Evolutionary conservation across 805 yeast genomes (phyloP).

Genomic region (Hanseniaspora clermontiae): DNA sequence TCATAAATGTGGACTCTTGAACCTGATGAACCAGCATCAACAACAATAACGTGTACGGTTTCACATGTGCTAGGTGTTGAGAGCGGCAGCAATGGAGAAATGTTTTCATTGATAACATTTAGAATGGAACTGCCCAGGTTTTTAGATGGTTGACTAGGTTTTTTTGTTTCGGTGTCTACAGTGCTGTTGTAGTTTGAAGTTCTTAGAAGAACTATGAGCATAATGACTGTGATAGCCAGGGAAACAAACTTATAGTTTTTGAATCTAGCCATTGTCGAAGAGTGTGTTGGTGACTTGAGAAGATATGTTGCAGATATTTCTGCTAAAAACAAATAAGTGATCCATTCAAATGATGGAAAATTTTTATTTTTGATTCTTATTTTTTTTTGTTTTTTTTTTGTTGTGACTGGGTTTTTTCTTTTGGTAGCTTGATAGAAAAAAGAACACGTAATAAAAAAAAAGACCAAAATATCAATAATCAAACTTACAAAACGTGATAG

Average conservation of each 20-base stretch:
- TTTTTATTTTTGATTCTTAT: too few relatives aligned
- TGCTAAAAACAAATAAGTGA: too few relatives aligned
- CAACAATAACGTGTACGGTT: slow-evolving; percentile 61
- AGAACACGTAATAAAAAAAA: too few relatives aligned
- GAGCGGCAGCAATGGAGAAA: not conserved
- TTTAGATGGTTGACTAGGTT: not conserved
- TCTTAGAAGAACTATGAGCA: slow-evolving; percentile 9
- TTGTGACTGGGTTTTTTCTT: too few relatives aligned
- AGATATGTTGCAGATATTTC: too few relatives aligned
- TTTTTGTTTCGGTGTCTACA: not conserved
- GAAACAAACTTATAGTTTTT: slow-evolving; percentile 11
- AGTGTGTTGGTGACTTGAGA: not conserved
- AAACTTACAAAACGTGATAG: too few relatives aligned
- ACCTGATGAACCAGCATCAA: slow-evolving; percentile 97
- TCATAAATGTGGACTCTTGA: slow-evolving; percentile 90
- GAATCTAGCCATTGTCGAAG: slow-evolving; percentile 5
- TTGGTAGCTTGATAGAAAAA: too few relatives aligned
- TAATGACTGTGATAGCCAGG: slow-evolving; percentile 10
- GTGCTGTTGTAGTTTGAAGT: slow-evolving; percentile 2
- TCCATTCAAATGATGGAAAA: too few relatives aligned
- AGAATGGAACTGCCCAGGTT: not conserved
- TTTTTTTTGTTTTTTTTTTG: too few relatives aligned
- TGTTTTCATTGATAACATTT: not conserved
- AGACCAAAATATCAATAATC: too few relatives aligned
- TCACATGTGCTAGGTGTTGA: slow-evolving; percentile 23